Percentiles rank a stretch among this genome's conserved stretches.
phyloP scores from a whole-genome alignment of 371 early-diverging fungal species.

The Apophysomyces variabilis region DNA sequence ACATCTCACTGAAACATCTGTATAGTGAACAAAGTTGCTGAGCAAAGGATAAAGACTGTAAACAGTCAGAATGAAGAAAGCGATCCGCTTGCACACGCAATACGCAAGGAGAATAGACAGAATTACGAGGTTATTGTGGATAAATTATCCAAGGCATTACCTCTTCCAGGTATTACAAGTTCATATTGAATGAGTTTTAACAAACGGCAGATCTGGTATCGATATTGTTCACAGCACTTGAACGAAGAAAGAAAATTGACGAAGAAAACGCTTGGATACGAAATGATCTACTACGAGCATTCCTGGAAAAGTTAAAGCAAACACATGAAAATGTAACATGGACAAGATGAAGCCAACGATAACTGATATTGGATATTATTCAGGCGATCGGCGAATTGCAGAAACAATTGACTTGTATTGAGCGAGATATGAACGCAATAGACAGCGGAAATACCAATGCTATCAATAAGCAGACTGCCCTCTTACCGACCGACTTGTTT shows the following conservation, averaged over 20 bases:
- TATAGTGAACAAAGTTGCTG: constrained; percentile 36
- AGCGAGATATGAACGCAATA: constrained; percentile 32
- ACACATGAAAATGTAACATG: constrained; percentile 17
- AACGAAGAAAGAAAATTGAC: constrained; percentile 61
- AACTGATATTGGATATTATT: background rate
- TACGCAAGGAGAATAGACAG: constrained; percentile 26
- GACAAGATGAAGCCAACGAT: background rate
- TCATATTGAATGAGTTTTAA: background rate
- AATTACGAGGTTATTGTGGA: constrained; percentile 21
- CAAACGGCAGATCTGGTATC: background rate
- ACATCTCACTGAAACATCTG: background rate
- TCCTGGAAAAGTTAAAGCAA: constrained; percentile 52
- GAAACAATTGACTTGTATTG: constrained; percentile 39
- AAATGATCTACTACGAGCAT: constrained; percentile 60
- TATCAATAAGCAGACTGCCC: background rate
- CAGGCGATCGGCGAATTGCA: constrained; percentile 38
- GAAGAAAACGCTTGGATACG: constrained; percentile 54
- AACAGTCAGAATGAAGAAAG: constrained; percentile 19
- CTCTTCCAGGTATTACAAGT: constrained; percentile 20
- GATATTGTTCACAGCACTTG: constrained; percentile 57
- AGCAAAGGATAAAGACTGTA: constrained; percentile 19
- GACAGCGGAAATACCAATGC: background rate
- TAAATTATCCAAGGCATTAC: constrained; percentile 16
- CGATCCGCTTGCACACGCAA: constrained; percentile 1
- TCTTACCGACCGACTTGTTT: background rate